These are phyloP conservation scores for Eugenia klotzschiana DNA, from an alignment of 441 rosid species.

Conservation along the genomic window DNA sequence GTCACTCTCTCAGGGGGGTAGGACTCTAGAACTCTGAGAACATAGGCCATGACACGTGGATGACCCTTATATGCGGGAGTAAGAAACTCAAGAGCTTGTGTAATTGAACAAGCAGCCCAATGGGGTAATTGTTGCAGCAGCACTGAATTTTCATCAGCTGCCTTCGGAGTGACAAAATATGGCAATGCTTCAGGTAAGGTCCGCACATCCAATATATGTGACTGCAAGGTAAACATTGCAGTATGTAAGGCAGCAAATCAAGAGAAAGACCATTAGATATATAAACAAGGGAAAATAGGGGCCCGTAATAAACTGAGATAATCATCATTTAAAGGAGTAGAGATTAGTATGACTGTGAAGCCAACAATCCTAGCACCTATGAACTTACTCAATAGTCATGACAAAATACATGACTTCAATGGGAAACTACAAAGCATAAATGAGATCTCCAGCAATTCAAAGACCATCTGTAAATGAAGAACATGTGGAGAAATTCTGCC, in stretches of 20 bases:
- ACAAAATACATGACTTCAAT: background rate
- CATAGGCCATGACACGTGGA: constrained; percentile 99
- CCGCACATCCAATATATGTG: constrained; percentile 57
- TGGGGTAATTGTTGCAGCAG: constrained; percentile 94
- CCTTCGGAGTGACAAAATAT: constrained; percentile 81
- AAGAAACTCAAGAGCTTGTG: constrained; percentile 86
- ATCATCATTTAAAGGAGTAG: background rate
- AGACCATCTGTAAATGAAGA: background rate
- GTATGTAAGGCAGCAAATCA: background rate
- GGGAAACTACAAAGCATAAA: background rate
- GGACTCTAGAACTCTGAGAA: constrained; percentile 87
- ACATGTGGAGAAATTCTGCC: background rate
- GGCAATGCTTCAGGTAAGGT: constrained; percentile 89
- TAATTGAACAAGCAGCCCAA: constrained; percentile 96
- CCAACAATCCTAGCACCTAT: background rate
- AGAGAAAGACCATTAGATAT: background rate
- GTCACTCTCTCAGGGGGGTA: constrained; percentile 95
- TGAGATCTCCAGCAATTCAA: background rate
- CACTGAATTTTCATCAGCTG: constrained; percentile 77
- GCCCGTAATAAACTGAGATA: background rate
- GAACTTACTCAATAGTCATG: background rate
- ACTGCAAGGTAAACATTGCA: constrained; percentile 29
- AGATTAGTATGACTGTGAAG: background rate
- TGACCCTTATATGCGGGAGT: constrained; percentile 90
- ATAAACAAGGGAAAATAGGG: background rate